Evolutionary conservation across 2,329 filamentous ascomycete genomes (phyloP).

Genomic region (Lachnellula occidentalis): DNA sequence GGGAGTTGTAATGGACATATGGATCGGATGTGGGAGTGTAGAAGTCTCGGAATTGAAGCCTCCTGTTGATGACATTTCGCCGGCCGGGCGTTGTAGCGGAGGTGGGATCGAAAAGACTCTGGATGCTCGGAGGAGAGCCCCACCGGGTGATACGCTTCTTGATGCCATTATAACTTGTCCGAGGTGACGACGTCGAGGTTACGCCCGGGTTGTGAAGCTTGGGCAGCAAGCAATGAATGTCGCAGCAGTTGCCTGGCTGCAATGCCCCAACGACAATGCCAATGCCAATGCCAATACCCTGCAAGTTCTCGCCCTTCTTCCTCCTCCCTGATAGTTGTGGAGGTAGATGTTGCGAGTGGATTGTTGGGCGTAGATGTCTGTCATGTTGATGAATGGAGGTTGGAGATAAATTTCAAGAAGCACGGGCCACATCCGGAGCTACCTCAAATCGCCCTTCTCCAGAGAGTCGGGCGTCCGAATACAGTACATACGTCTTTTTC

Average conservation of each 20-base stretch:
- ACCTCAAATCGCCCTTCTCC: too few relatives aligned
- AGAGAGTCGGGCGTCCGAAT: too few relatives aligned
- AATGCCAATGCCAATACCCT: background rate
- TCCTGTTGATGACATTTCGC: slow-evolving; percentile 42
- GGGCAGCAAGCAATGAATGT: background rate
- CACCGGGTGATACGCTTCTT: slow-evolving; percentile 52
- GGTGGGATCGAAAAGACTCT: slow-evolving; percentile 84
- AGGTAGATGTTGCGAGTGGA: background rate
- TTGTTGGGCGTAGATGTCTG: background rate
- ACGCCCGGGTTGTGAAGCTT: slow-evolving; percentile 1
- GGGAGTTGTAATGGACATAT: slow-evolving; percentile 77
- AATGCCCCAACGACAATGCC: too few relatives aligned
- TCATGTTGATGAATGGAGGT: background rate
- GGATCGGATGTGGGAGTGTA: slow-evolving; percentile 73
- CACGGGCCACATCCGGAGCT: too few relatives aligned
- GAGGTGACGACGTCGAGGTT: background rate
- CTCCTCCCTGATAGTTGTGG: background rate
- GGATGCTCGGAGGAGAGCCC: slow-evolving; percentile 72
- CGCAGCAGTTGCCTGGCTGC: background rate
- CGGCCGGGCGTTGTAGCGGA: slow-evolving; percentile 59
- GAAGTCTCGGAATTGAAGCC: slow-evolving; percentile 58
- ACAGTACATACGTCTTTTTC: too few relatives aligned
- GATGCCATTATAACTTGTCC: slow-evolving; percentile 25
- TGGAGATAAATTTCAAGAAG: background rate
- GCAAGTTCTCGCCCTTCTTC: background rate